Conservation (phyloP, 2,329 filamentous ascomycete genomes). For the Ceratocystis destructans region DNA sequence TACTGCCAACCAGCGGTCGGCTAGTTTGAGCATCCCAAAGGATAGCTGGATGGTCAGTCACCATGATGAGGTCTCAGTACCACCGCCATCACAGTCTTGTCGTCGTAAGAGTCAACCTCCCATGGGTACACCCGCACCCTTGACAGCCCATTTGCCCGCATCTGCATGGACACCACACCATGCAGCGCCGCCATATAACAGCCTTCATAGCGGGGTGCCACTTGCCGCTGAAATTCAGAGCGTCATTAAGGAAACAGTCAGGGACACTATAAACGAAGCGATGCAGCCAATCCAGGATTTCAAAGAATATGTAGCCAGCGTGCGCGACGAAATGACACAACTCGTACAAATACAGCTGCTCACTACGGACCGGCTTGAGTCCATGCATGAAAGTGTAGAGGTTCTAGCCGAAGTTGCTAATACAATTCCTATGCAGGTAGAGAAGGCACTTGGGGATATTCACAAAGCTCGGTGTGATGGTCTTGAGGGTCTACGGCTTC, state of each 20-base stretch:
- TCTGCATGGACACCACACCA: background rate
- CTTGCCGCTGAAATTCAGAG: background rate
- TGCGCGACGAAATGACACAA: background rate
- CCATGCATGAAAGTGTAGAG: background rate
- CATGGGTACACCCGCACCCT: background rate
- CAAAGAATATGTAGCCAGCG: background rate
- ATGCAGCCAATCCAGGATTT: conserved; percentile 5
- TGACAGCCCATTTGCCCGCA: background rate
- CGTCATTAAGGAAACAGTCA: background rate
- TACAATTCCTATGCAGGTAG: background rate
- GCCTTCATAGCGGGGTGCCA: background rate
- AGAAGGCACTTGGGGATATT: conserved; percentile 2
- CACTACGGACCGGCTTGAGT: background rate
- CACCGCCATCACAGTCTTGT: background rate
- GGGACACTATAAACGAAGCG: background rate
- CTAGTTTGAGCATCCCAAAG: background rate
- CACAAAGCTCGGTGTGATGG: conserved; percentile 7
- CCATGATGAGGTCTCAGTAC: background rate
- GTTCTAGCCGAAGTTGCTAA: background rate
- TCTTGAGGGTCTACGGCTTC: background rate
- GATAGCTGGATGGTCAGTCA: background rate
- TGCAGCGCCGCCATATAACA: background rate
- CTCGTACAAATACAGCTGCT: background rate
- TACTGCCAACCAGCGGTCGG: background rate
- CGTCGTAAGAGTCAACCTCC: background rate